Evolutionary conservation across 257 asterid genomes (phyloP).

Genomic region (Jasminum sambac): DNA sequence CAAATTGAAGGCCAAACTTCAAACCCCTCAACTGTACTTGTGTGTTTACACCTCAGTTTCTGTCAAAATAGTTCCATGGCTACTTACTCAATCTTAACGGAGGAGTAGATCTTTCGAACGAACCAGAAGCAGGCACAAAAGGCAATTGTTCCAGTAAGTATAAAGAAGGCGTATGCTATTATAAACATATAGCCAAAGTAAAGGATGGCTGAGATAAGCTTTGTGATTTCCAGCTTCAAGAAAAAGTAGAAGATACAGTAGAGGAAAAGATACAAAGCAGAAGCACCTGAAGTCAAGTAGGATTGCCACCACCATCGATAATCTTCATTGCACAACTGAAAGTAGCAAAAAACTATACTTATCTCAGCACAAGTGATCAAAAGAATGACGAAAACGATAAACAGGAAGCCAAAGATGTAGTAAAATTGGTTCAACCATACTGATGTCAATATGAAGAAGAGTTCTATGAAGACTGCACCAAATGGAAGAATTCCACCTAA

Average conservation of each 20-base stretch:
- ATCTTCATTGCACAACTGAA: slow-evolving; percentile 52
- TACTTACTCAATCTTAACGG: slow-evolving; percentile 45
- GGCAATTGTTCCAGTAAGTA: slow-evolving; percentile 52
- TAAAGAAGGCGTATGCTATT: slow-evolving; percentile 46
- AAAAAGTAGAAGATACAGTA: slow-evolving; percentile 49
- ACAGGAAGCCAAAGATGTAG: slow-evolving; percentile 58
- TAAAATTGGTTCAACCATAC: slow-evolving; percentile 61
- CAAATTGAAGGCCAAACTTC: background rate
- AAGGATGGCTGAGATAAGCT: slow-evolving; percentile 45
- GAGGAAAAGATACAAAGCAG: slow-evolving; percentile 48
- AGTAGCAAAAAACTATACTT: slow-evolving; percentile 49
- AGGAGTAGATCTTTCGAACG: slow-evolving; percentile 47
- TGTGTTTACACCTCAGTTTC: background rate
- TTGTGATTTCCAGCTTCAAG: slow-evolving; percentile 47
- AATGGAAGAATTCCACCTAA: slow-evolving; percentile 55
- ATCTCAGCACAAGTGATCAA: slow-evolving; percentile 54
- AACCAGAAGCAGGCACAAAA: slow-evolving; percentile 58
- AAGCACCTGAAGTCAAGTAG: slow-evolving; percentile 44
- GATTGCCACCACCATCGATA: slow-evolving; percentile 66
- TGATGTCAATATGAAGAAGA: slow-evolving; percentile 51
- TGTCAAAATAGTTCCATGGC: background rate
- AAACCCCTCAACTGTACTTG: background rate
- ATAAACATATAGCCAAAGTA: slow-evolving; percentile 56
- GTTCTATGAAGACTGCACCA: slow-evolving; percentile 58
- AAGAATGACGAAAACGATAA: slow-evolving; percentile 44